These are phyloP conservation scores for Epithemia pelagica DNA, from an alignment of 108 stramenopile genomes.

Conservation along the genomic window DNA sequence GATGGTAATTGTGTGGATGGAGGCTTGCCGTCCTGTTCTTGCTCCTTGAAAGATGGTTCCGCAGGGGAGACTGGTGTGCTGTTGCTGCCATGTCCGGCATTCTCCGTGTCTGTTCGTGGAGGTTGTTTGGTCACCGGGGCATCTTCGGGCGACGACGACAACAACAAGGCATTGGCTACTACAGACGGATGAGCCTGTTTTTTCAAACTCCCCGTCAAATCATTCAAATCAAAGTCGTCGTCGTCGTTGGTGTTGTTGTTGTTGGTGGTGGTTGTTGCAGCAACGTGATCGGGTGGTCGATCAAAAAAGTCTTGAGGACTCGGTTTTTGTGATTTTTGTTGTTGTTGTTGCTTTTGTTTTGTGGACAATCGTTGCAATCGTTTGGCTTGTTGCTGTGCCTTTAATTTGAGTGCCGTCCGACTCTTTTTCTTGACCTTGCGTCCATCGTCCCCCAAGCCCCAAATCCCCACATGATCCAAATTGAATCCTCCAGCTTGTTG, in stretches of 20 bases:
- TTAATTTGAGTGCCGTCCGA: constrained; percentile 24
- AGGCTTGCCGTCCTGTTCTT: background rate
- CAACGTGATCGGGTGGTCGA: constrained; percentile 31
- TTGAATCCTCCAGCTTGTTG: constrained; percentile 16
- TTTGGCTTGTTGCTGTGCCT: constrained; percentile 5
- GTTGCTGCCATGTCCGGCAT: background rate
- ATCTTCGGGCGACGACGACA: background rate
- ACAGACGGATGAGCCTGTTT: constrained; percentile 23
- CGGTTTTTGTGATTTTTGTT: background rate
- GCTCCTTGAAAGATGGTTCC: background rate
- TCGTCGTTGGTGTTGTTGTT: too few relatives aligned
- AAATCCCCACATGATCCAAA: constrained; percentile 27
- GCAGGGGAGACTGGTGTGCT: background rate
- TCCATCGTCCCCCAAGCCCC: constrained; percentile 48
- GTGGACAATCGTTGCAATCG: background rate
- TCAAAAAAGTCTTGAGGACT: constrained; percentile 27
- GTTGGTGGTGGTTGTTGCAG: too few relatives aligned
- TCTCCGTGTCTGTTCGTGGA: background rate
- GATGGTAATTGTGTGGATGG: background rate
- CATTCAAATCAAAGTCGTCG: constrained; percentile 53
- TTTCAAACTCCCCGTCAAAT: constrained; percentile 39
- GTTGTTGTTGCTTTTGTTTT: background rate
- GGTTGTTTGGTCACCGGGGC: background rate
- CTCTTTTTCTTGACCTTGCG: constrained; percentile 41
- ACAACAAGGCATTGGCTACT: constrained; percentile 1